Conservation (phyloP, 495 filamentous ascomycete species). For the Lasiosphaeria ovina region DNA sequence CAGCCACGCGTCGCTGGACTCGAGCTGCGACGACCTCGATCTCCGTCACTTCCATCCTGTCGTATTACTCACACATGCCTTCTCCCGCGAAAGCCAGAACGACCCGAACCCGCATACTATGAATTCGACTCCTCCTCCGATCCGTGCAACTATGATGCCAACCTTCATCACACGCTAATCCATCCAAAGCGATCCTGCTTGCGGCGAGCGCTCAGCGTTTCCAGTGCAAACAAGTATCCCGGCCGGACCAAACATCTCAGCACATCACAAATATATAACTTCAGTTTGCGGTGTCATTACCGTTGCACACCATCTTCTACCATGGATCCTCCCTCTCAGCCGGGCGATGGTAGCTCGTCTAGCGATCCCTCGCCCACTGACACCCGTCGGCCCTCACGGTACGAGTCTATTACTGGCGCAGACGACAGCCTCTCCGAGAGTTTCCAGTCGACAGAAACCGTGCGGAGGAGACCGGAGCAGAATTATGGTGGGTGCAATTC, state of each 20-base stretch:
- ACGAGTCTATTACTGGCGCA: conserved; percentile 25
- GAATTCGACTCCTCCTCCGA: not conserved
- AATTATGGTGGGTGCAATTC: conserved; percentile 41
- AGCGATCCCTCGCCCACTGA: conserved; percentile 42
- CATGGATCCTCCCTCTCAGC: conserved; percentile 39
- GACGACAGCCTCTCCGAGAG: conserved; percentile 39
- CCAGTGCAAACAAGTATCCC: no score
- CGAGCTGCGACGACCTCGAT: not conserved
- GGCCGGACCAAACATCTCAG: no score
- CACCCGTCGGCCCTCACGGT: conserved; percentile 36
- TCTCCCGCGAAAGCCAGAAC: not conserved
- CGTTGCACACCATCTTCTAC: no score
- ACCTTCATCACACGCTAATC: not conserved
- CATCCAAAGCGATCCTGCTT: not conserved
- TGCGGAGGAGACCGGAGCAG: conserved; percentile 45
- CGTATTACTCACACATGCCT: not conserved
- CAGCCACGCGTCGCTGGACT: not conserved
- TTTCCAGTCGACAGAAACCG: conserved; percentile 48
- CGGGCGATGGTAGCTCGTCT: conserved; percentile 27
- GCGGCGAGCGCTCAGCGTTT: no score
- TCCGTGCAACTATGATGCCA: conserved; percentile 19
- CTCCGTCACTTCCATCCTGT: not conserved
- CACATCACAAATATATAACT: no score
- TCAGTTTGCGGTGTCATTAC: no score
- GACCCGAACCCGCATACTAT: conserved; percentile 1